phyloP scores from a whole-genome alignment of 495 filamentous ascomycete genomes.

The Lepraria neglecta region DNA sequence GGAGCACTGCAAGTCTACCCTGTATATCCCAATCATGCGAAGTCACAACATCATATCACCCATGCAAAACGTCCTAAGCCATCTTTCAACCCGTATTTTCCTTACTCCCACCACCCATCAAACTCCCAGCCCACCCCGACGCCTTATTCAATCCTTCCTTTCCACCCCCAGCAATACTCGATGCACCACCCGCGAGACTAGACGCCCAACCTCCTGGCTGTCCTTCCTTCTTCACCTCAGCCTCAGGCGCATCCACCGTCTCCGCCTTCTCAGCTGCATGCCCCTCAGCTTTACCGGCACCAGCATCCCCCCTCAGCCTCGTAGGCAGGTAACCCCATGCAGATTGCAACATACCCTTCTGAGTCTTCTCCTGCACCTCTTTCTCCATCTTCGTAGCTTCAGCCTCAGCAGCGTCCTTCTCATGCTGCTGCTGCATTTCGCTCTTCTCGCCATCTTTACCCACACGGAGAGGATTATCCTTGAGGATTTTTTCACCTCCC shows the following conservation, averaged over 20 bases:
- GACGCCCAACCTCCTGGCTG: slow-evolving; percentile 16
- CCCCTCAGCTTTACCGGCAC: slow-evolving; percentile 18
- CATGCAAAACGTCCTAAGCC: neutral
- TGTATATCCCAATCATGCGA: no score
- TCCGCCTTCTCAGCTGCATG: slow-evolving; percentile 15
- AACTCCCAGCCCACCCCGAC: slow-evolving; percentile 14
- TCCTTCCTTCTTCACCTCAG: neutral
- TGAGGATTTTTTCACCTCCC: slow-evolving; percentile 32
- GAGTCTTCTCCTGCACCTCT: slow-evolving; percentile 45
- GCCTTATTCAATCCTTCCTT: slow-evolving; percentile 17
- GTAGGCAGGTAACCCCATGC: slow-evolving; percentile 23
- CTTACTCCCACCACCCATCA: slow-evolving; percentile 14
- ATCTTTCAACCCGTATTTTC: neutral
- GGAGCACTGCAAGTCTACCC: no score
- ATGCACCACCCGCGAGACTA: slow-evolving; percentile 15
- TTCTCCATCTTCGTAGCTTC: slow-evolving; percentile 37
- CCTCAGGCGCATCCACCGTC: slow-evolving; percentile 5
- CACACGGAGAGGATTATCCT: slow-evolving; percentile 32
- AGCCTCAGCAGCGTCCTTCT: slow-evolving; percentile 20
- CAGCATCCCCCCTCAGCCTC: slow-evolving; percentile 9
- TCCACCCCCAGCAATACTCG: slow-evolving; percentile 12
- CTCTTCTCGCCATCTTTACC: slow-evolving; percentile 35
- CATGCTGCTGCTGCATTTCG: slow-evolving; percentile 30
- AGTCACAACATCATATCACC: neutral
- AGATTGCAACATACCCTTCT: slow-evolving; percentile 42